Evolutionary conservation across 1,139 yeast species (phyloP), one percentile per base, ranked within the genome.

Genomic region (Suhomyces choctaworum): DNA sequence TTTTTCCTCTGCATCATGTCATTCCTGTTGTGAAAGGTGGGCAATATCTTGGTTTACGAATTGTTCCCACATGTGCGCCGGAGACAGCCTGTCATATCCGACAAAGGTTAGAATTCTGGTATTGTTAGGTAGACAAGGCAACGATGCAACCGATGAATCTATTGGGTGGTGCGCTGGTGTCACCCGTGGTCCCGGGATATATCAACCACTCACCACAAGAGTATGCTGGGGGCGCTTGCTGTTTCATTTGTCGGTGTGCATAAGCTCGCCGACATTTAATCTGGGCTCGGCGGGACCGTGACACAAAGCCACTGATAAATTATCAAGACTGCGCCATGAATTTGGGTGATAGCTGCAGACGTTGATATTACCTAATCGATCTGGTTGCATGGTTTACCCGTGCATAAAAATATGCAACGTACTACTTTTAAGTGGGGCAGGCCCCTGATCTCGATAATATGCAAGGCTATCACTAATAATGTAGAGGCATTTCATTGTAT

Each of bases 401-500:
- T 13, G 24, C 32, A 24, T 21, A 21, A 19, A 5, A 14, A 5
- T 21, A 22, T 16, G 13, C 5, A 9, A 8, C 23, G 20, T 15
- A 7, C 28, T 17, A 6, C 8, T 17, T 8, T 17, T 7, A 26
- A 11, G 14, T 11, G 28, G 31, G 35, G 26, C 34, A 23, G 35
- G 27, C 30, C 31, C 35, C 25, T 32, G 35, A 32, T 27, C 27
- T n/a, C n/a, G n/a, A n/a, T n/a, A n/a, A n/a, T n/a, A n/a, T n/a
- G n/a, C n/a, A n/a, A n/a, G n/a, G n/a, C n/a, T n/a, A n/a, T n/a
- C n/a, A n/a, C n/a, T n/a, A n/a, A 31, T 22, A 31, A 31, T 31
- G 17, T 8, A 31, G n/a, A 13, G 30, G 29, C 30, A 22, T 25
- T 31, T 22, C 22, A 31, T 26, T 31, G 34, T 31, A n/a, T n/a